A percentile compares a stretch with the other conserved stretches of the same genome.
Evolutionary conservation across 352 stramenopile species (phyloP).

Genomic region (Globisporangium emineosum): DNA sequence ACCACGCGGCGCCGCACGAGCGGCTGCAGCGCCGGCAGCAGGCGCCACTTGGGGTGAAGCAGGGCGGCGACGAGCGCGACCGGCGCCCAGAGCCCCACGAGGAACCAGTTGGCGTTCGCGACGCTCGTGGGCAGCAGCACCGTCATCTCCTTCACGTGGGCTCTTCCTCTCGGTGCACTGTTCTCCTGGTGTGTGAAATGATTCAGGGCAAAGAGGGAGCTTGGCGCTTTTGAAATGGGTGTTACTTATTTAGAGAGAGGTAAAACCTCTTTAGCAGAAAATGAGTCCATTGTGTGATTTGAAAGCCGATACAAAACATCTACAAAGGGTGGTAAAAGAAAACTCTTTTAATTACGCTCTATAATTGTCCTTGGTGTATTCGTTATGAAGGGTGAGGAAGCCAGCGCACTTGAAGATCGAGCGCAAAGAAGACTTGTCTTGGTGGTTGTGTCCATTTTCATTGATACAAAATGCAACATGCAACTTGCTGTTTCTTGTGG

Average conservation of each 20-base stretch:
- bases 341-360: not conserved
- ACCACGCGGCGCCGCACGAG: constrained; percentile 20
- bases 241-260: not conserved
- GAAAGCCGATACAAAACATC: not conserved
- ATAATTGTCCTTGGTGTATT: not conserved
- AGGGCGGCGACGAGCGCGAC: constrained; percentile 29
- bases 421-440: not conserved
- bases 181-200: no score
- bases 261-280: not conserved
- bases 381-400: not conserved
- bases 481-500: not conserved
- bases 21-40: constrained; percentile 23
- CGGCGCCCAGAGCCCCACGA: constrained; percentile 31
- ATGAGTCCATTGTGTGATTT: not conserved
- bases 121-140: constrained; percentile 66
- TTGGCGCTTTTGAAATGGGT: not conserved
- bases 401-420: not conserved
- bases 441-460: not conserved
- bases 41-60: constrained; percentile 43
- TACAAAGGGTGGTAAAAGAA: not conserved
- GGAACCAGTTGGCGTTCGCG: constrained; percentile 65
- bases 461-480: not conserved
- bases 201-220: no score
- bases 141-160: constrained; percentile 36
- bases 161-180: not conserved